A percentile compares a stretch with the other conserved stretches of the same genome.
Evolutionary conservation across 2,329 filamentous ascomycete genomes (phyloP).

Genomic region (Mycosphaerella arachidis): DNA sequence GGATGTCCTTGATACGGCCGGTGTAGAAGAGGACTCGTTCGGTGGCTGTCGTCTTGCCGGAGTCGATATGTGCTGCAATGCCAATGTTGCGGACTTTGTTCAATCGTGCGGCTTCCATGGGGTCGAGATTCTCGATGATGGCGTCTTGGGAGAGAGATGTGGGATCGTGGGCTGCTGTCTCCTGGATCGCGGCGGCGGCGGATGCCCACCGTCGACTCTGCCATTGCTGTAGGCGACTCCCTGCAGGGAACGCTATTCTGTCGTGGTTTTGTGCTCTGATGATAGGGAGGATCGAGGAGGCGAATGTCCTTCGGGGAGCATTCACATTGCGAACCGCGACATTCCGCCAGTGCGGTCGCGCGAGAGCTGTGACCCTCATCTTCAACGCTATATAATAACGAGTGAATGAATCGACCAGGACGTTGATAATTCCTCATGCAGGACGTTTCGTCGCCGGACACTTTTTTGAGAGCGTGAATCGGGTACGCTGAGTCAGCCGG

Average conservation of each 20-base stretch:
- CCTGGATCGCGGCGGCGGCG: constrained; percentile 37
- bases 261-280: constrained; percentile 26
- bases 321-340: constrained; percentile 16
- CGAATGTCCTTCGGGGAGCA: constrained; percentile 16
- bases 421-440: not conserved
- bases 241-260: constrained; percentile 18
- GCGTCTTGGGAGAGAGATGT: constrained; percentile 56
- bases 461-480: not conserved
- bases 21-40: constrained; percentile 98
- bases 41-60: constrained; percentile 93
- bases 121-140: constrained; percentile 75
- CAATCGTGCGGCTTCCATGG: constrained; percentile 72
- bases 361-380: constrained; percentile 21
- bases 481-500: not conserved
- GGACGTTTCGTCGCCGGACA: not conserved
- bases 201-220: constrained; percentile 27
- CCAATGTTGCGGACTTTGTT: constrained; percentile 90
- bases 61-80: constrained; percentile 98
- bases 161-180: constrained; percentile 56
- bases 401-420: not conserved
- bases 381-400: not conserved
- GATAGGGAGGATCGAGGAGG: constrained; percentile 18
- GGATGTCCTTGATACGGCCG: constrained; percentile 91
- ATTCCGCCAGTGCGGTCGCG: constrained; percentile 28
- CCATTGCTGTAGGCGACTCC: constrained; percentile 3